Evolutionary conservation across 768 basidiomycete species (phyloP).

Genomic region (Paxillus involutus): DNA sequence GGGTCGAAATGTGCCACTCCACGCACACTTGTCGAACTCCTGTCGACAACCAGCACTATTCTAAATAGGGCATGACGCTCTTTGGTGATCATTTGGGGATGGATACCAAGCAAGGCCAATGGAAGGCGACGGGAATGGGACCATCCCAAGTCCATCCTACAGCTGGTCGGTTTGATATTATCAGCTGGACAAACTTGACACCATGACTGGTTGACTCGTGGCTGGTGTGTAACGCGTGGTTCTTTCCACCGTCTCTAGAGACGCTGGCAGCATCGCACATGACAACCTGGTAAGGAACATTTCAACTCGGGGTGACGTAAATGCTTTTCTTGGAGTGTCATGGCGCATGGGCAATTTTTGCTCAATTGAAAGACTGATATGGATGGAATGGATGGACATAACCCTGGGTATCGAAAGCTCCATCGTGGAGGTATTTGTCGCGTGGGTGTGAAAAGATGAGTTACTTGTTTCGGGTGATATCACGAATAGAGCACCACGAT

Average conservation of each 20-base stretch:
- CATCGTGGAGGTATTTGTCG: background rate
- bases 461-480: background rate
- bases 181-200: slow-evolving; percentile 10
- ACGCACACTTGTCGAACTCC: background rate
- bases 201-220: background rate
- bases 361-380: slow-evolving; percentile 1
- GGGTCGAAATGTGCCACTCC: background rate
- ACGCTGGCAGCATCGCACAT: background rate
- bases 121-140: slow-evolving; percentile 13
- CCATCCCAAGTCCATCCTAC: too few relatives aligned
- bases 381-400: too few relatives aligned
- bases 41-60: background rate
- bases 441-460: background rate
- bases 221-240: background rate
- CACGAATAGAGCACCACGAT: background rate
- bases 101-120: slow-evolving; percentile 23
- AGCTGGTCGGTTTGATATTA: background rate
- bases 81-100: slow-evolving; percentile 27
- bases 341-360: background rate
- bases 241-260: background rate
- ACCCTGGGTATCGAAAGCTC: background rate
- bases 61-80: slow-evolving; percentile 11
- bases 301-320: slow-evolving; percentile 20
- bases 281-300: background rate
- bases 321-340: background rate